Conservation (phyloP, 257 asterid species). For the Anisodus tanguticus region DNA sequence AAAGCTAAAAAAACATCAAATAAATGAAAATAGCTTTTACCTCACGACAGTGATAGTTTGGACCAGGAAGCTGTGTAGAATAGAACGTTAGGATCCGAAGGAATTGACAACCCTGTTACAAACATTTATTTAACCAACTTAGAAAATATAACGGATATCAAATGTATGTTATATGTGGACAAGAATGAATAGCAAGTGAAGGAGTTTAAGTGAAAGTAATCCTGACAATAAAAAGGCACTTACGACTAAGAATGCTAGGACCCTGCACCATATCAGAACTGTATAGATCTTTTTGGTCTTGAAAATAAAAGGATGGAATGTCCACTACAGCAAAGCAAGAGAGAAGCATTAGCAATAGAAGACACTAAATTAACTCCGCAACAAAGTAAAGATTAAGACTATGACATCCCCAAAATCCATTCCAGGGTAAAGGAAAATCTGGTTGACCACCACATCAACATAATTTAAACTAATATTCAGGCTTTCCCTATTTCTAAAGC, state of each 20-base stretch:
- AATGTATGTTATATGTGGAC: not conserved
- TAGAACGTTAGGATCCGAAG: constrained; percentile 91
- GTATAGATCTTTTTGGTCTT: constrained; percentile 95
- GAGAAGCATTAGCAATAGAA: constrained; percentile 22
- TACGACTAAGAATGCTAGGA: constrained; percentile 88
- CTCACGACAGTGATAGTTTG: constrained; percentile 98
- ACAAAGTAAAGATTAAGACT: not conserved
- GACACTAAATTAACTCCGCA: constrained; percentile 19
- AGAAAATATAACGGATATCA: not conserved
- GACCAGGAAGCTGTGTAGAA: constrained; percentile 98
- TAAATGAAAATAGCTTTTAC: constrained; percentile 40
- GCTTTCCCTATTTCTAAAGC: not conserved
- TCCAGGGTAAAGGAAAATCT: not conserved
- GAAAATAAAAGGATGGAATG: constrained; percentile 91
- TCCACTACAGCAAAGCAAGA: constrained; percentile 76
- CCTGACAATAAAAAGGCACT: constrained; percentile 41
- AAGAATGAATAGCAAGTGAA: not conserved
- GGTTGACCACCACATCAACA: constrained; percentile 10
- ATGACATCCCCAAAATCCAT: constrained; percentile 9
- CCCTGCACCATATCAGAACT: constrained; percentile 97
- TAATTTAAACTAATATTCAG: not conserved
- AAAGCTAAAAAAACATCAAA: constrained; percentile 3
- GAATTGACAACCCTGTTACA: constrained; percentile 78
- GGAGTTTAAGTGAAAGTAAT: not conserved
- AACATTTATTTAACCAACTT: constrained; percentile 28